phyloP scores from a whole-genome alignment of 768 basidiomycete species.

The Collybia mongolica region DNA sequence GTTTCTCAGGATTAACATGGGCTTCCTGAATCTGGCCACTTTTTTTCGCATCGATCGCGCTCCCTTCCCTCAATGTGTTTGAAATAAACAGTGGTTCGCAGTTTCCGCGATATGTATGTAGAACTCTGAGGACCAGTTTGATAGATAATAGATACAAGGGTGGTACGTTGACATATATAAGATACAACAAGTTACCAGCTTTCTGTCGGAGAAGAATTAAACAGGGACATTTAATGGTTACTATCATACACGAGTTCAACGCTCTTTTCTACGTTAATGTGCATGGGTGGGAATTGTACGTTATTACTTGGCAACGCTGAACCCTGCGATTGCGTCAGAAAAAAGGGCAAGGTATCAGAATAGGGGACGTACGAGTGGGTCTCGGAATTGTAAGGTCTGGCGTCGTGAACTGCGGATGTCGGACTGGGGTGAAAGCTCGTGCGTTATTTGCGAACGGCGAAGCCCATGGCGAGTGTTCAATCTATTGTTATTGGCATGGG shows the following conservation, averaged over 20 bases:
- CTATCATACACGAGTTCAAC: background rate
- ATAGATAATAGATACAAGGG: no score
- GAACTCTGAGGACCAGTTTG: no score
- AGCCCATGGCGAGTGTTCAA: slow-evolving; percentile 19
- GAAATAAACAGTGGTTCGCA: no score
- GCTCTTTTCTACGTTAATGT: slow-evolving; percentile 20
- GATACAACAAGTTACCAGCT: no score
- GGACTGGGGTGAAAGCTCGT: background rate
- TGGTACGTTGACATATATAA: no score
- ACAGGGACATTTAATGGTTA: no score
- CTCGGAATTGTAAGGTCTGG: background rate
- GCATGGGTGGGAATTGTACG: slow-evolving; percentile 9
- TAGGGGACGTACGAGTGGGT: background rate
- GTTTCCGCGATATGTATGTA: background rate
- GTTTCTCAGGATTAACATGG: no score
- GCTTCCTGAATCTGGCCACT: no score
- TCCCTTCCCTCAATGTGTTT: no score
- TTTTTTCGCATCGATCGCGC: no score
- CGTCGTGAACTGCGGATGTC: background rate
- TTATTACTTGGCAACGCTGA: background rate
- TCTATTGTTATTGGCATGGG: background rate
- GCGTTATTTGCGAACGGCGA: slow-evolving; percentile 9
- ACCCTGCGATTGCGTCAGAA: background rate
- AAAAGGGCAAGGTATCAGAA: background rate
- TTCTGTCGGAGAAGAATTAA: no score